These are phyloP conservation scores for Hypholoma sublateritium DNA, from an alignment of 768 basidiomycete species.

Conservation along the genomic window DNA sequence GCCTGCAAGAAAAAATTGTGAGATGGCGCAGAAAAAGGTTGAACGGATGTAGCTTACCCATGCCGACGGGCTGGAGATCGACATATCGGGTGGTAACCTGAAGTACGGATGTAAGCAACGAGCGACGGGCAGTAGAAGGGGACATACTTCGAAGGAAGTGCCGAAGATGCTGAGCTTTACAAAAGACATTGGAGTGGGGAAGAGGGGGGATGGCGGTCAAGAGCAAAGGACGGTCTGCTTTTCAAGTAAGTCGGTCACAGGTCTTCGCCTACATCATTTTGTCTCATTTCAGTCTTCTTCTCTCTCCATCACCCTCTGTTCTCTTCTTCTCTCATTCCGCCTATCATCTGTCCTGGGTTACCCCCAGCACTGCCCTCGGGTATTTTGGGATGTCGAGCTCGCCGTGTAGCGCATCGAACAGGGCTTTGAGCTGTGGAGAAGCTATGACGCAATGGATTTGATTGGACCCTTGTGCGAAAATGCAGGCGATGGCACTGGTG, in stretches of 20 bases:
- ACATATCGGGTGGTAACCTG: slow-evolving; percentile 98
- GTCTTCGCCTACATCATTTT: slow-evolving; percentile 1
- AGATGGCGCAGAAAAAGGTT: slow-evolving; percentile 2
- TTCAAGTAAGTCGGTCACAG: slow-evolving; percentile 7
- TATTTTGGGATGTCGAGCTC: neutral
- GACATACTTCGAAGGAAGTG: slow-evolving; percentile 87
- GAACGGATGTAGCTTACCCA: slow-evolving; percentile 63
- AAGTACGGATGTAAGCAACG: slow-evolving; percentile 17
- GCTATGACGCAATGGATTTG: slow-evolving; percentile 18
- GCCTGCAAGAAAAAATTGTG: slow-evolving; percentile 40
- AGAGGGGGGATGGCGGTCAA: slow-evolving; percentile 8
- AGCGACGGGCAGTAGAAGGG: slow-evolving; percentile 13
- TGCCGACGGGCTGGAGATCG: slow-evolving; percentile 98
- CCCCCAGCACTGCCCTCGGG: neutral
- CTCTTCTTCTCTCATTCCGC: neutral
- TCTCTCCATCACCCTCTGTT: neutral
- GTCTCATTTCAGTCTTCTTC: slow-evolving; percentile 2
- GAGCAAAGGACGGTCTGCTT: slow-evolving; percentile 7
- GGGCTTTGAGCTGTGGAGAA: slow-evolving; percentile 8
- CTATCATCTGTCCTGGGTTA: neutral
- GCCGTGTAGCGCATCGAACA: neutral
- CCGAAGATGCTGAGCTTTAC: slow-evolving; percentile 99
- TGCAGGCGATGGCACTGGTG: neutral
- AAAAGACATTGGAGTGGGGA: slow-evolving; percentile 62
- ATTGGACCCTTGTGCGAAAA: slow-evolving; percentile 14